Conservation (phyloP, 305 asterid species). For the Solanum chacoense region DNA sequence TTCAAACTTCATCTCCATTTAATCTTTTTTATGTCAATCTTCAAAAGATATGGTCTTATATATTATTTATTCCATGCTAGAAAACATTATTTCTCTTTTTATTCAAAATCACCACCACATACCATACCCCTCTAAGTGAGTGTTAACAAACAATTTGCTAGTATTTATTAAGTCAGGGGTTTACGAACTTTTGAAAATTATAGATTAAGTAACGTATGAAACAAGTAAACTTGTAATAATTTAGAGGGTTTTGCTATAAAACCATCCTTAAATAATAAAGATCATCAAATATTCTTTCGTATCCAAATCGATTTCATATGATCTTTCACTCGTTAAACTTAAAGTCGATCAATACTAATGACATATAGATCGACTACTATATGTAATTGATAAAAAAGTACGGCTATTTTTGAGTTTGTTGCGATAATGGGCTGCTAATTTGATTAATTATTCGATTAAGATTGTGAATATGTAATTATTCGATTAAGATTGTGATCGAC, state of each 20-base stretch:
- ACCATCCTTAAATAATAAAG: neutral
- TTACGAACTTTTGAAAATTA: neutral
- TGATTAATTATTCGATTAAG: neutral
- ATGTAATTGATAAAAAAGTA: neutral
- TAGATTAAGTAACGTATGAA: neutral
- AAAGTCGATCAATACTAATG: neutral
- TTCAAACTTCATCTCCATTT: slow-evolving; percentile 18
- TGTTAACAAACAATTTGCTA: neutral
- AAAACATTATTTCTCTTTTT: neutral
- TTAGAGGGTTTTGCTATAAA: neutral
- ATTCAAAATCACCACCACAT: neutral
- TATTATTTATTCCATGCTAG: neutral
- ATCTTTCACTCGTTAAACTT: neutral
- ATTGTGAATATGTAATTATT: neutral
- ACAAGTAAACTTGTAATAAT: neutral
- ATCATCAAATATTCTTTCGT: neutral
- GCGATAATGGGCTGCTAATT: neutral
- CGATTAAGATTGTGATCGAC: neutral
- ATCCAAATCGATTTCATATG: neutral
- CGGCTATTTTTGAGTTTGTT: neutral
- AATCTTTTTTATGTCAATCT: neutral
- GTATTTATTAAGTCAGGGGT: neutral
- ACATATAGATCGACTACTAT: neutral
- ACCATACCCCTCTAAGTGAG: neutral
- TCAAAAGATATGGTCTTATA: neutral